Base-by-base conservation (phyloP, 768 basidiomycete genomes). In the Pleurotus tuber-regium region DNA sequence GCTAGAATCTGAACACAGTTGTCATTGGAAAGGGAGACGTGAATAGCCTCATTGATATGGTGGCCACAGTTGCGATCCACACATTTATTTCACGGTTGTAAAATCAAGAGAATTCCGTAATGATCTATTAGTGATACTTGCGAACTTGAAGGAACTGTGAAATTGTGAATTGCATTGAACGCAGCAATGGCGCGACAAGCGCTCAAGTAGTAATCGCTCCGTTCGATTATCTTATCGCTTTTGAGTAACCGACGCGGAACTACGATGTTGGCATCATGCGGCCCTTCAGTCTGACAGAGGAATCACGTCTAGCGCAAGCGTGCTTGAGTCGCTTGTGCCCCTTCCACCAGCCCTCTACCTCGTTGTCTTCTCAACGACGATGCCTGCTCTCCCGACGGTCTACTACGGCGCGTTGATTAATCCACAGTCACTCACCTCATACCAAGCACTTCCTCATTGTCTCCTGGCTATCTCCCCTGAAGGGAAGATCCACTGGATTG, bases 401-500 rank as follows among this genome's bases (percentile, higher is more conserved):
- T 83, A 77, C 65, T 70, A 74, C 50, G 81, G 81, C 23, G 65
- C 77, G 3, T 65, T 82, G 41, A 59, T 83, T 59, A 78, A 75
- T 53, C 80, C 82, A 0, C 53, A 53, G 14, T 66, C 70, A 1
- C 65, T 73, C 23, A 61, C 65, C 0, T 47, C 61, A 18, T 75
- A 70, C 57, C 57, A 60, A 41, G 70, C 78, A 21, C 65, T 75
- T 24, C 71, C 75, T 0, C 59, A 59, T 16, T 74, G 77, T 54
- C 64, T 84, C n/a, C 57, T 88, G 26, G 74, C 68, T 18, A 77
- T 89, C 40, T 67, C 59, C 18, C 10, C 58, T 2, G 59, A 71
- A 1, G 86, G 87, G 0, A 63, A 76, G 43, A 88, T 95, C 42
- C 78, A 79, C 25, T 93, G 88, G 87, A 71, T 92, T 33, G 79